A percentile compares a stretch with the other conserved stretches of the same genome.
Evolutionary conservation across 2,329 filamentous ascomycete species (phyloP).

Genomic region (Ophiostoma angusticollis): DNA sequence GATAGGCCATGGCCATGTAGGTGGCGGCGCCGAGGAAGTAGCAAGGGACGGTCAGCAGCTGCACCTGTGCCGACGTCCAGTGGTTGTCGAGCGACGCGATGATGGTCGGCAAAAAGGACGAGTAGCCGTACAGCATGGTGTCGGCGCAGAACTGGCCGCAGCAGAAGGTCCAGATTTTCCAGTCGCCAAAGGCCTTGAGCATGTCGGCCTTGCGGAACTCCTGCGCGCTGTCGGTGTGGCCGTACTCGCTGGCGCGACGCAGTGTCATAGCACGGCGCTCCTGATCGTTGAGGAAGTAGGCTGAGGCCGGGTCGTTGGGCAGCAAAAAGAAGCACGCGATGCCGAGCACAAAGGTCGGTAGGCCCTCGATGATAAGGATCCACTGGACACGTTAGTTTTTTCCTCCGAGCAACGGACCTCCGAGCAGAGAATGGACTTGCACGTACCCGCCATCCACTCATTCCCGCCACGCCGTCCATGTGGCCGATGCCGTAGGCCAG

Average conservation of each 20-base stretch:
- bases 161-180: conserved; percentile 62
- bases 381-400: no score
- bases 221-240: conserved; percentile 32
- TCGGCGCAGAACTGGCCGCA: conserved; percentile 59
- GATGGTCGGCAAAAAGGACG: conserved; percentile 68
- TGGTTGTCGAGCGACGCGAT: conserved; percentile 50
- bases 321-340: conserved; percentile 43
- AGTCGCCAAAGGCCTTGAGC: conserved; percentile 54
- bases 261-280: conserved; percentile 31
- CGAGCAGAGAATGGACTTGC: no score
- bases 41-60: conserved; percentile 67
- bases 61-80: conserved; percentile 52
- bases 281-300: conserved; percentile 46
- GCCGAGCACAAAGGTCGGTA: conserved; percentile 39
- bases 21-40: conserved; percentile 59
- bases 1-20: conserved; percentile 52
- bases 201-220: conserved; percentile 48
- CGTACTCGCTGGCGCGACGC: conserved; percentile 28
- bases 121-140: conserved; percentile 64
- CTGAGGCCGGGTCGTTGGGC: conserved; percentile 46
- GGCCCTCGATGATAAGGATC: conserved; percentile 49
- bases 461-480: conserved; percentile 50
- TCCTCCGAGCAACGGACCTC: no score
- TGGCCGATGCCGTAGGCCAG: conserved; percentile 55
- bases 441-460: conserved; percentile 57